Evolutionary conservation across 2,329 filamentous ascomycete genomes (phyloP), one percentile per base, ranked within the genome.

Genomic region (Aureobasidium leucospermi): DNA sequence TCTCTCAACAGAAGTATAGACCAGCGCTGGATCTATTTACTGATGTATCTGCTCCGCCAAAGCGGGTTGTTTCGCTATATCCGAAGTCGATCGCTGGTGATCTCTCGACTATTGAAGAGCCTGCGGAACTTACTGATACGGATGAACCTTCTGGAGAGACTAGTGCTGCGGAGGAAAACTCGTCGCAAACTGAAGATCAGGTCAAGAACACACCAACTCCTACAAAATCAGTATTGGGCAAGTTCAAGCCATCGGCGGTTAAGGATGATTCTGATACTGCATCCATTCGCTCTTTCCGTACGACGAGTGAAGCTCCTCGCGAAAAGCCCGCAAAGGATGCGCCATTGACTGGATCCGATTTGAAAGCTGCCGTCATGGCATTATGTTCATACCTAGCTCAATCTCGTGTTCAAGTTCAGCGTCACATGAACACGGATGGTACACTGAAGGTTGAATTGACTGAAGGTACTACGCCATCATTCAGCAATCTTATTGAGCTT

Each of bases 21-120:
- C 86, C 91, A 52, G 87, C 93, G 1, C 82, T 99, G 75, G 92
- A 97, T 66, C 76, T 99, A 1, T 97, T 97, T 74, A 89, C 89
- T 3, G 88, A 94, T 58, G 90, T 96, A 2, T 85, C 90, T 66
- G 92, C 94, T 0, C 90, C 94, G 0, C 93, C 94, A 0, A 90
- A 95, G 70, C 82, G 89, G 53, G 94, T 97, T 3, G 85, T 99
- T 63, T 84, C 84, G 42, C 75, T 97, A 9, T 99, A 91, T 66
- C 94, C 94, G 1, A 85, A 80, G 62, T 79, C 85, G 8, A 95
- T 99, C 64, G 88, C 93, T 0, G 94, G 94, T 0, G 85, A 90
- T 28, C 74, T 96, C 1, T 91, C 90, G 0, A 81, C 78, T 1
- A 77, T 85, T 64, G 78, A 80, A 23, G 79, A 78, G 34, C 76